These are phyloP conservation scores for Xylaria sp. DNA, from an alignment of 2,329 filamentous ascomycete species.

Conservation along the genomic window DNA sequence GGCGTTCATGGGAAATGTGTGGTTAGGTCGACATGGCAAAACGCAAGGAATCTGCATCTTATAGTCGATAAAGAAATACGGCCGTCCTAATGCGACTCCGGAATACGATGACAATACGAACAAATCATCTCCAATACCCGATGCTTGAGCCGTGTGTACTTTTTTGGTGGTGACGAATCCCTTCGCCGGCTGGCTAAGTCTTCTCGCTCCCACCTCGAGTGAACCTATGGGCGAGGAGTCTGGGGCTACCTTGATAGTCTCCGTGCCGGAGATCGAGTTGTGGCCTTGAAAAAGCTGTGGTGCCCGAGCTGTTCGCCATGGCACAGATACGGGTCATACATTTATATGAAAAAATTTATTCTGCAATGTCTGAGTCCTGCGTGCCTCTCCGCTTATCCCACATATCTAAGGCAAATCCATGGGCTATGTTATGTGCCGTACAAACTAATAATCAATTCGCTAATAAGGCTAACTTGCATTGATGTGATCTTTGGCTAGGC, in stretches of 20 bases:
- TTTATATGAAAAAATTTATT: conserved; percentile 38
- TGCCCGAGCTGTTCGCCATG: conserved; percentile 64
- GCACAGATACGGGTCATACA: conserved; percentile 77
- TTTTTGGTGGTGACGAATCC: conserved; percentile 28
- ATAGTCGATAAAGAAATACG: conserved; percentile 47
- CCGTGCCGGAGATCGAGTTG: conserved; percentile 67
- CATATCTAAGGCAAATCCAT: not conserved
- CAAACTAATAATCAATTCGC: not conserved
- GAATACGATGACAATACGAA: conserved; percentile 42
- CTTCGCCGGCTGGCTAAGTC: conserved; percentile 65
- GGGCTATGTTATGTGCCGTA: not conserved
- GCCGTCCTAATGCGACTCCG: conserved; percentile 40
- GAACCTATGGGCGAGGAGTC: conserved; percentile 62
- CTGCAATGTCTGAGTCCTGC: conserved; percentile 6
- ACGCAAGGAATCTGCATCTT: conserved; percentile 45
- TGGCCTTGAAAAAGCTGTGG: conserved; percentile 72
- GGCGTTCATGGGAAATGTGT: conserved; percentile 49
- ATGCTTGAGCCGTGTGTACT: conserved; percentile 29
- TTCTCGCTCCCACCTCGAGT: conserved; percentile 60
- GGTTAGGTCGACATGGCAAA: conserved; percentile 47
- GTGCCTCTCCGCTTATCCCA: conserved; percentile 4
- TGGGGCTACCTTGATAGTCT: conserved; percentile 68
- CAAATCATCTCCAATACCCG: conserved; percentile 42
- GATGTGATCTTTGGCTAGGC: too few relatives aligned
- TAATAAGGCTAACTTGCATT: not conserved